Conservation (phyloP, 169 alveolate species). For the Plasmodium berghei region DNA sequence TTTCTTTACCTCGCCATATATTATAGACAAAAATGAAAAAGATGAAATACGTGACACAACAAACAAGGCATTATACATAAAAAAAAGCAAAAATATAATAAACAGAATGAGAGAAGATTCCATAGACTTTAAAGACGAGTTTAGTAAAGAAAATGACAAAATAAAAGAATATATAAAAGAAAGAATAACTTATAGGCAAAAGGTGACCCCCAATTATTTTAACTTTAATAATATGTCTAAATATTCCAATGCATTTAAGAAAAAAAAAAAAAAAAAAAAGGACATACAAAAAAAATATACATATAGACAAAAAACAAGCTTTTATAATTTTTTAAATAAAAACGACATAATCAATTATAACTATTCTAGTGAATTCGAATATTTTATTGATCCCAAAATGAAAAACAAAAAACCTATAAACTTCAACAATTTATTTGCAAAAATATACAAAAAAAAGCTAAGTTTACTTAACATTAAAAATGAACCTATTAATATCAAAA, state of each 20-base stretch:
- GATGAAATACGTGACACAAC: neutral
- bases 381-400: slow-evolving; percentile 7
- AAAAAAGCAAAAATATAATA: slow-evolving; percentile 2
- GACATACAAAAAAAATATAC: neutral
- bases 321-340: slow-evolving; percentile 39
- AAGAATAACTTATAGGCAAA: slow-evolving; percentile 36
- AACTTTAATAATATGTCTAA: slow-evolving; percentile 7
- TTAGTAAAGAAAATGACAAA: slow-evolving; percentile 11
- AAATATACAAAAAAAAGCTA: slow-evolving; percentile 63
- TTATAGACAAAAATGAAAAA: neutral
- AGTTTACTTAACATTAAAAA: slow-evolving; percentile 15
- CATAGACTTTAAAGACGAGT: slow-evolving; percentile 6
- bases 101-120: slow-evolving; percentile 75
- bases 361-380: slow-evolving; percentile 33
- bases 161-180: slow-evolving; percentile 48
- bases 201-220: slow-evolving; percentile 28
- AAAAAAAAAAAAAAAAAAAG: slow-evolving; percentile 2
- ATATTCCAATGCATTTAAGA: slow-evolving; percentile 7
- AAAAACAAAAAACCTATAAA: slow-evolving; percentile 33
- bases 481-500: neutral
- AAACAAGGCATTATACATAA: neutral
- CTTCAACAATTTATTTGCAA: slow-evolving; percentile 61
- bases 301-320: slow-evolving; percentile 13
- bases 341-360: slow-evolving; percentile 14
- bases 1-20: slow-evolving; percentile 49